phyloP scores from a whole-genome alignment of 768 basidiomycete species.

The Obba rivulosa region DNA sequence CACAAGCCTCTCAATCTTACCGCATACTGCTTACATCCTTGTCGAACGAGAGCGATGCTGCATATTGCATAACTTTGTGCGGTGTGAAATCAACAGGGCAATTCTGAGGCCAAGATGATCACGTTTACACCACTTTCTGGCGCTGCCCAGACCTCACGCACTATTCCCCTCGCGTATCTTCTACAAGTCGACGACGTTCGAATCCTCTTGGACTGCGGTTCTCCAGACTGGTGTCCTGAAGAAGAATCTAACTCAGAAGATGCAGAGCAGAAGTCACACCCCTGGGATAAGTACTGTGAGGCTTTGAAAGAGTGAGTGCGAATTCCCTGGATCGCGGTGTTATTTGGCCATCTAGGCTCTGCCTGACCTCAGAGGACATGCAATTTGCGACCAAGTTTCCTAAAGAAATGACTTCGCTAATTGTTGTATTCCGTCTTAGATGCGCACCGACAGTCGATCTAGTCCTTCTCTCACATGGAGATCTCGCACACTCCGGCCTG shows the following conservation, averaged over 20 bases:
- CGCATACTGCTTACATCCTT: no score
- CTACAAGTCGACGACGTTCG: conserved; percentile 92
- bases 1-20: no score
- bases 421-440: conserved; percentile 33
- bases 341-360: background rate
- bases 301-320: conserved; percentile 65
- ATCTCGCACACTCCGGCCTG: conserved; percentile 84
- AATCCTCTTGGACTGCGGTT: conserved; percentile 93
- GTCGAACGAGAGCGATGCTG: no score
- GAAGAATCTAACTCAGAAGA: conserved; percentile 22
- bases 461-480: conserved; percentile 91
- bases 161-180: conserved; percentile 73
- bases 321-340: background rate
- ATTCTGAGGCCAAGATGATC: conserved; percentile 53
- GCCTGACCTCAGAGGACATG: background rate
- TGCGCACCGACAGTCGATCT: conserved; percentile 79
- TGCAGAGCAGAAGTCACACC: conserved; percentile 27
- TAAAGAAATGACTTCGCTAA: background rate
- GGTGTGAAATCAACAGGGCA: background rate
- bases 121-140: conserved; percentile 91
- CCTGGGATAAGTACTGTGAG: conserved; percentile 64
- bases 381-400: background rate
- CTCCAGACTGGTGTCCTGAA: conserved; percentile 80
- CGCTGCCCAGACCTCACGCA: conserved; percentile 61
- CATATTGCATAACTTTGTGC: no score